Percentiles rank a stretch among this genome's conserved stretches.
phyloP scores from a whole-genome alignment of 495 filamentous ascomycete genomes.

The Thermothielavioides terrestris region DNA sequence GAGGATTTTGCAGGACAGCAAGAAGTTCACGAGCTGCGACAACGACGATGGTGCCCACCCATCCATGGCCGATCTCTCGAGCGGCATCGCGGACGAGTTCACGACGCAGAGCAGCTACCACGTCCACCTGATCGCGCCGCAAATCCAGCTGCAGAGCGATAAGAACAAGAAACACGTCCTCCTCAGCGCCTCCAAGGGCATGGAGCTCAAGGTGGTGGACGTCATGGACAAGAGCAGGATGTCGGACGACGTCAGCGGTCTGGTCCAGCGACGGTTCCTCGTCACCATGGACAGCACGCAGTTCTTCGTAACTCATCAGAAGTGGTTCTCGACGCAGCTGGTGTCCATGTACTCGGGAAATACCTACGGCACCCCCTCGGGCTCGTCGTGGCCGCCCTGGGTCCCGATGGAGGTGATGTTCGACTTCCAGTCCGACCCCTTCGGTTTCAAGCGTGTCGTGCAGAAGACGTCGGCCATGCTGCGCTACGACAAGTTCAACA shows the following conservation, averaged over 20 bases:
- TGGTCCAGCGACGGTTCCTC: constrained; percentile 89
- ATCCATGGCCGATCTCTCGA: constrained; percentile 51
- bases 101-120: constrained; percentile 91
- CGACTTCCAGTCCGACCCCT: constrained; percentile 83
- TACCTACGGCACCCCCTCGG: constrained; percentile 75
- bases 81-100: constrained; percentile 81
- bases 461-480: constrained; percentile 89
- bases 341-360: constrained; percentile 91
- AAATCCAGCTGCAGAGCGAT: constrained; percentile 95
- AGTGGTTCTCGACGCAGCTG: constrained; percentile 68
- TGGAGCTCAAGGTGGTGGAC: constrained; percentile 93
- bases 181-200: constrained; percentile 87
- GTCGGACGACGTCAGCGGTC: constrained; percentile 82
- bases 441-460: constrained; percentile 91
- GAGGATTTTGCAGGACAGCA: constrained; percentile 74
- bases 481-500: constrained; percentile 97
- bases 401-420: constrained; percentile 97
- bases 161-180: constrained; percentile 92
- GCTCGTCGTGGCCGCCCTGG: constrained; percentile 93
- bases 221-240: constrained; percentile 95
- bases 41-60: constrained; percentile 38
- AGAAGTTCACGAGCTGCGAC: constrained; percentile 71
- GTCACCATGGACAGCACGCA: constrained; percentile 94
- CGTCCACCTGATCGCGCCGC: constrained; percentile 87
- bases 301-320: constrained; percentile 92